Percentiles rank a stretch among this genome's conserved stretches.
These are phyloP conservation scores for Colletotrichum scovillei DNA, from an alignment of 2,329 filamentous ascomycete genomes.

Conservation along the genomic window DNA sequence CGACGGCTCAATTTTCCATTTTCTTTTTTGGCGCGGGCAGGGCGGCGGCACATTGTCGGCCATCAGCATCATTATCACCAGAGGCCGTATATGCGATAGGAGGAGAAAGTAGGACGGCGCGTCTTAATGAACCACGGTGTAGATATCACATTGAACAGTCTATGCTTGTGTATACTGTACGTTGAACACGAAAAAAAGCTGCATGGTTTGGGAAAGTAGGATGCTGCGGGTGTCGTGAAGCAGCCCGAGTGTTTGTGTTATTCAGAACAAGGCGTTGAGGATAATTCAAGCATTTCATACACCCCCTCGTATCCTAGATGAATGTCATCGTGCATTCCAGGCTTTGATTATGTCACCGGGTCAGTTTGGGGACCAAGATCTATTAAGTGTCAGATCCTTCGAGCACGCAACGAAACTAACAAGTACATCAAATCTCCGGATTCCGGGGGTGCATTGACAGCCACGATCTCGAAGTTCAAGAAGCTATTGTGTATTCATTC, in stretches of 20 bases:
- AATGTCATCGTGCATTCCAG: background rate
- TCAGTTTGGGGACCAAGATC: background rate
- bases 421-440: background rate
- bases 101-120: conserved; percentile 9
- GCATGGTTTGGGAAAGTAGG: conserved; percentile 12
- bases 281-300: conserved; percentile 17
- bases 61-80: background rate
- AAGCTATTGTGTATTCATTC: background rate
- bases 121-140: conserved; percentile 35
- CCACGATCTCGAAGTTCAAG: background rate
- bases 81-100: background rate
- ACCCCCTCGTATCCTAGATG: background rate
- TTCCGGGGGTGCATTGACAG: conserved; percentile 1
- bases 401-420: background rate
- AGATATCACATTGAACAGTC: conserved; percentile 38
- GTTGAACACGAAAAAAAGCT: conserved; percentile 27
- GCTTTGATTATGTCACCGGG: background rate
- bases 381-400: background rate
- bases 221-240: background rate
- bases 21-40: conserved; percentile 16
- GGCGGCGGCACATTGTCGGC: conserved; percentile 9
- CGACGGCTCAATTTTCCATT: conserved; percentile 18
- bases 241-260: background rate
- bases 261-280: conserved; percentile 4
- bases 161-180: conserved; percentile 37